These are phyloP conservation scores for Aspergillus biplanus DNA, from an alignment of 495 filamentous ascomycete species.

Conservation along the genomic window DNA sequence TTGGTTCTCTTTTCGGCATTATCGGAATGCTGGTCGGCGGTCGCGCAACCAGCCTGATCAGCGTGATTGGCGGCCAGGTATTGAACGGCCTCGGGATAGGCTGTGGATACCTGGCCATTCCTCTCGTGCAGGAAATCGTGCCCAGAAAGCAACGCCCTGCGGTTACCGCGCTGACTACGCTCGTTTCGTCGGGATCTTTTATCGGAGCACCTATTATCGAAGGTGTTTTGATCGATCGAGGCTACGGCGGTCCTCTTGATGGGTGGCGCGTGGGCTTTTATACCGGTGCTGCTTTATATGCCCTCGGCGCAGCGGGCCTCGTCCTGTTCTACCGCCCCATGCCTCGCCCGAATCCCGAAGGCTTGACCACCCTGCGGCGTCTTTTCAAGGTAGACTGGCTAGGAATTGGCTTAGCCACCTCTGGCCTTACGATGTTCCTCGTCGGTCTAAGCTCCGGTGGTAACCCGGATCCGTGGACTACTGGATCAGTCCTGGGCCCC, in stretches of 20 bases:
- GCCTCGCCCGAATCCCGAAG: background rate
- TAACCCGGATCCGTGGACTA: background rate
- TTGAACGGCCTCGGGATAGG: background rate
- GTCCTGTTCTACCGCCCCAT: background rate
- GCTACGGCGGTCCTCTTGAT: background rate
- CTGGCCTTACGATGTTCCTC: background rate
- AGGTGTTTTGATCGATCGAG: background rate
- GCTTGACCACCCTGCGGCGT: background rate
- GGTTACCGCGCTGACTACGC: background rate
- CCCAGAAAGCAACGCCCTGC: background rate
- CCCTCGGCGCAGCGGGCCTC: background rate
- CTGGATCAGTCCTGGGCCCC: background rate
- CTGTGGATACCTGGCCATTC: background rate
- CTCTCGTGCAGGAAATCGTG: background rate
- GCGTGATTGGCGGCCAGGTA: background rate
- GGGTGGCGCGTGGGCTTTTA: background rate
- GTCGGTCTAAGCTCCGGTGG: background rate
- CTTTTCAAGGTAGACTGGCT: background rate
- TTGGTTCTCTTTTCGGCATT: background rate
- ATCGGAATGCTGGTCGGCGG: background rate
- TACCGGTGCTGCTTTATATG: background rate
- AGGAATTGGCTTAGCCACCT: background rate
- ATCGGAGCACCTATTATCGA: background rate
- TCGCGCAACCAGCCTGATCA: background rate
- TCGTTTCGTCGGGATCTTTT: background rate